phyloP scores from a whole-genome alignment of 176 grass and related monocot genomes.

The Phoenix dactylifera region DNA sequence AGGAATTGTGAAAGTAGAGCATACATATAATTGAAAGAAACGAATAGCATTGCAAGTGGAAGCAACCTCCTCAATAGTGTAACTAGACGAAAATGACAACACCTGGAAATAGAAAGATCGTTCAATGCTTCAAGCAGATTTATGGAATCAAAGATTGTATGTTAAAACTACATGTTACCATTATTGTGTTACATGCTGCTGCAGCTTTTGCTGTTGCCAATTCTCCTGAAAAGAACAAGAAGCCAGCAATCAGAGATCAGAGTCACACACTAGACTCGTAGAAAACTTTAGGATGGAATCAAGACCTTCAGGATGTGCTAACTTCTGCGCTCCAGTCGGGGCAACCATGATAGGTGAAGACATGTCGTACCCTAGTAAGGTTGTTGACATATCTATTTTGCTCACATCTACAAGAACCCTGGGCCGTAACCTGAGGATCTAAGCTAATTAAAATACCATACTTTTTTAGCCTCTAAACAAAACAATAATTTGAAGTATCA shows the following conservation, averaged over 20 bases:
- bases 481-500: slow-evolving; percentile 5
- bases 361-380: slow-evolving; percentile 52
- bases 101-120: slow-evolving; percentile 30
- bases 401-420: slow-evolving; percentile 80
- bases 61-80: slow-evolving; percentile 72
- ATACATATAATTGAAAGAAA: slow-evolving; percentile 96
- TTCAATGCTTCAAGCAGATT: background rate
- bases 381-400: slow-evolving; percentile 74
- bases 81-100: slow-evolving; percentile 57
- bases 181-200: slow-evolving; percentile 67
- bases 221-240: slow-evolving; percentile 48
- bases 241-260: slow-evolving; percentile 9
- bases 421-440: slow-evolving; percentile 59
- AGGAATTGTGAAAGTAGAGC: background rate
- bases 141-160: background rate
- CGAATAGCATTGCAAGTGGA: slow-evolving; percentile 58
- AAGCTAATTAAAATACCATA: background rate
- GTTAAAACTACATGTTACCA: slow-evolving; percentile 26
- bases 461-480: background rate
- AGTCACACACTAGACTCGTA: background rate
- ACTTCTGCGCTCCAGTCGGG: slow-evolving; percentile 52
- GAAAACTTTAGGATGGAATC: background rate
- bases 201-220: slow-evolving; percentile 79
- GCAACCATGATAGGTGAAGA: slow-evolving; percentile 68
- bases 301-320: slow-evolving; percentile 68